phyloP scores from a whole-genome alignment of 768 basidiomycete species.

The Epithele typhae region DNA sequence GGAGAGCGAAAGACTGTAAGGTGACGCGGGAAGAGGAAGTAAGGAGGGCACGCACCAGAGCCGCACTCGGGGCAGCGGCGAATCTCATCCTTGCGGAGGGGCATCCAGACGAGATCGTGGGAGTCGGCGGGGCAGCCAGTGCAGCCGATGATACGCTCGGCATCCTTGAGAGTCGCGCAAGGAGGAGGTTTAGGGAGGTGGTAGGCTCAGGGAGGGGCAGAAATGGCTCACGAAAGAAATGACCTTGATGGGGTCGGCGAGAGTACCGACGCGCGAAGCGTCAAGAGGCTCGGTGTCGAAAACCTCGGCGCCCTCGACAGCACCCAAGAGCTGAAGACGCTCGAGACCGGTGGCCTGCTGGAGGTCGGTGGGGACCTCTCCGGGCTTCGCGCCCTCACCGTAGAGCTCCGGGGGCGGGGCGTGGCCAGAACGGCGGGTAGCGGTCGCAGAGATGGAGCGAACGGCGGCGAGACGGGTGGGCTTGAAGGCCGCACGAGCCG shows the following conservation, averaged over 20 bases:
- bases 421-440: conserved; percentile 49
- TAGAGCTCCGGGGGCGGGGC: conserved; percentile 63
- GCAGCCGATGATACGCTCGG: conserved; percentile 86
- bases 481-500: conserved; percentile 20
- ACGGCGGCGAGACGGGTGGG: conserved; percentile 18
- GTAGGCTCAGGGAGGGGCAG: background rate
- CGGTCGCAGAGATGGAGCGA: conserved; percentile 58
- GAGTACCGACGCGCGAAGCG: conserved; percentile 81
- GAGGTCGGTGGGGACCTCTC: conserved; percentile 77
- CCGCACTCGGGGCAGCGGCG: conserved; percentile 92
- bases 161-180: conserved; percentile 49
- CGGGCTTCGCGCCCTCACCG: conserved; percentile 67
- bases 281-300: conserved; percentile 89
- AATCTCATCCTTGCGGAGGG: conserved; percentile 56
- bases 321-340: conserved; percentile 88
- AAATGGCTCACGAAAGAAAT: conserved; percentile 61
- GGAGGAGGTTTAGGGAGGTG: background rate
- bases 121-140: conserved; percentile 94
- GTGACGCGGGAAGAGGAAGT: background rate
- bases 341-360: conserved; percentile 96
- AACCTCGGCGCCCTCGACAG: conserved; percentile 81
- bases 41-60: conserved; percentile 57
- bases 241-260: conserved; percentile 82
- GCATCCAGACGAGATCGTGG: conserved; percentile 90
- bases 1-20: conserved; percentile 1